These are phyloP conservation scores for Trypanosoma vivax DNA, from an alignment of 208 protist genomes.

Conservation along the genomic window DNA sequence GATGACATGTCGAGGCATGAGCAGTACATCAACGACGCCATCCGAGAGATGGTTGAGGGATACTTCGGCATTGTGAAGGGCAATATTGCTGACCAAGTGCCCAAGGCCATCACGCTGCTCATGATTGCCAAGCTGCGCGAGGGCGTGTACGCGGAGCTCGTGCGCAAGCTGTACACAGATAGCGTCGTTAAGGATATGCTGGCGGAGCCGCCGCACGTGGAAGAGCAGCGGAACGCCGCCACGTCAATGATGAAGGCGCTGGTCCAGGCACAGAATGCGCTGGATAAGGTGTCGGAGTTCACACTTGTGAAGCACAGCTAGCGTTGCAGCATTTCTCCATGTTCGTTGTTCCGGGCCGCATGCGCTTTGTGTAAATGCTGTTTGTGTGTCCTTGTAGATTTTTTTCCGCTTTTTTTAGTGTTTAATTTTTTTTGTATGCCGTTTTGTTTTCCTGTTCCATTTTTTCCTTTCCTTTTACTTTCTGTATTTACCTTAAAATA, in stretches of 20 bases:
- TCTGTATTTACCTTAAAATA: no score
- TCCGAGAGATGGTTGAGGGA: constrained; percentile 86
- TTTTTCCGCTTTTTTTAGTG: no score
- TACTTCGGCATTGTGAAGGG: constrained; percentile 91
- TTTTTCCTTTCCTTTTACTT: no score
- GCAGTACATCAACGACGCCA: constrained; percentile 75
- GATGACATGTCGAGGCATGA: constrained; percentile 66
- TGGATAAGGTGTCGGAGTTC: constrained; percentile 83
- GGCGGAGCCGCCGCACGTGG: constrained; percentile 86
- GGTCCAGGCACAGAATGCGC: constrained; percentile 68
- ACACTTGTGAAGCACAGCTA: constrained; percentile 30
- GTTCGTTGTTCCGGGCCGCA: no score
- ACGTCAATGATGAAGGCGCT: constrained; percentile 89
- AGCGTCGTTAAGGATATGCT: constrained; percentile 92
- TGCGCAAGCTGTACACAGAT: constrained; percentile 92
- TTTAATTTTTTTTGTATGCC: no score
- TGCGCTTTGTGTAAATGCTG: no score
- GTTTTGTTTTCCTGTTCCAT: no score
- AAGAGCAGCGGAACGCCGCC: constrained; percentile 78
- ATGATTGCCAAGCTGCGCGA: constrained; percentile 92
- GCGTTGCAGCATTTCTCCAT: background rate
- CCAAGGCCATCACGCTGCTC: constrained; percentile 98
- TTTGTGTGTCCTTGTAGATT: no score
- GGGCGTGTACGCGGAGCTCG: constrained; percentile 92
- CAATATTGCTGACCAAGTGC: constrained; percentile 93